A percentile compares a stretch with the other conserved stretches of the same genome.
phyloP scores from a whole-genome alignment of 2,329 filamentous ascomycete species.

The Keithomyces neogunnii region DNA sequence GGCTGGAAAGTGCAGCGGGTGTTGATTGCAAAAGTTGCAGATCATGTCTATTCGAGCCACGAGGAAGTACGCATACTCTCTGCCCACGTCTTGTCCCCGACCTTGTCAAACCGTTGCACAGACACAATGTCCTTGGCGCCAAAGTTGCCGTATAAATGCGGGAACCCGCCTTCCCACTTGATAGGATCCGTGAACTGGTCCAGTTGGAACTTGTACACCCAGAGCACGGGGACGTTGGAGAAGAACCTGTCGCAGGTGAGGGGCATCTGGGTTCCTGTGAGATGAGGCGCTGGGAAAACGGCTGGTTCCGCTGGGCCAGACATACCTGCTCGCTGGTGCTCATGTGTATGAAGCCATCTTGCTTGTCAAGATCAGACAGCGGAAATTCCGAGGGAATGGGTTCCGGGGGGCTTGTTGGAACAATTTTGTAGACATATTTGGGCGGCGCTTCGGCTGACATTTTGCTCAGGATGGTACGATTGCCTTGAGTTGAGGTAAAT shows the following conservation, averaged over 20 bases:
- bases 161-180: conserved; percentile 51
- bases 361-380: conserved; percentile 48
- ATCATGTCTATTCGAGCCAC: conserved; percentile 31
- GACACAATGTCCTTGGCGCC: conserved; percentile 42
- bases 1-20: no score
- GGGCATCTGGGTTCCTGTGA: conserved; percentile 29
- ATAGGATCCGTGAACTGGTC: conserved; percentile 32
- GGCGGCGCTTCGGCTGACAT: conserved; percentile 18
- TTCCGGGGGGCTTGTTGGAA: conserved; percentile 40
- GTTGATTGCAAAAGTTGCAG: background rate
- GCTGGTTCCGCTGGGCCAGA: conserved; percentile 15
- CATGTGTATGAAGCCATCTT: conserved; percentile 55
- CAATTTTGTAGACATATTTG: conserved; percentile 52
- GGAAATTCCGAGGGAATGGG: conserved; percentile 47
- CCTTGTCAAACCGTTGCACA: conserved; percentile 35
- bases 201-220: conserved; percentile 46
- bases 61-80: conserved; percentile 29
- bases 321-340: conserved; percentile 48
- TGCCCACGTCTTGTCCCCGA: conserved; percentile 37
- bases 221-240: conserved; percentile 27
- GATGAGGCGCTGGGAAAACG: background rate
- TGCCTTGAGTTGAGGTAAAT: background rate
- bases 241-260: conserved; percentile 38
- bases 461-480: background rate
- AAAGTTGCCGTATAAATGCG: conserved; percentile 52